phyloP scores from a whole-genome alignment of 2,329 filamentous ascomycete genomes.

The Botrytis elliptica region DNA sequence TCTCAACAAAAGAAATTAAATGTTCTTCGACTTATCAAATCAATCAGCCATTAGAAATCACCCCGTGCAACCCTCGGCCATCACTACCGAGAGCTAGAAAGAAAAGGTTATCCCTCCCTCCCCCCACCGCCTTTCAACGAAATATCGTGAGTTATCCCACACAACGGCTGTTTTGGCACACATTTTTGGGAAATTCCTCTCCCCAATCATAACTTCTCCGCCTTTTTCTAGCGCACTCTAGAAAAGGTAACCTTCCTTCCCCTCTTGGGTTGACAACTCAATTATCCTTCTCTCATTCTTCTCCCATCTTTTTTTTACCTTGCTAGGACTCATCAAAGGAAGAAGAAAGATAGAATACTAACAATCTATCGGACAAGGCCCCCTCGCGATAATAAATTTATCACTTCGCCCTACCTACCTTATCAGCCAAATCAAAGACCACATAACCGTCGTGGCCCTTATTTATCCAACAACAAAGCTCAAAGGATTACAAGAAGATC shows the following conservation, averaged over 20 bases:
- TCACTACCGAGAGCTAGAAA: constrained; percentile 30
- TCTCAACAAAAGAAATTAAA: background rate
- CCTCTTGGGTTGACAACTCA: constrained; percentile 22
- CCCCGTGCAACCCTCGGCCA: constrained; percentile 25
- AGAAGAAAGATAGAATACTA: background rate
- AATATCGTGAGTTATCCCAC: constrained; percentile 29
- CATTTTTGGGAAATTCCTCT: constrained; percentile 4
- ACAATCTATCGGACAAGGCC: constrained; percentile 12
- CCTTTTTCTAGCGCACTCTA: constrained; percentile 26
- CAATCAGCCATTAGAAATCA: constrained; percentile 3
- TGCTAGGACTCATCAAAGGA: constrained; percentile 7
- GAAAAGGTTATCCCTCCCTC: constrained; percentile 16
- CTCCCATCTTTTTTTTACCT: background rate
- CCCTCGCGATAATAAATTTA: constrained; percentile 17
- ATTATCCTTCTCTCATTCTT: constrained; percentile 1
- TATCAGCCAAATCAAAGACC: constrained; percentile 12
- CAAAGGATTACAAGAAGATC: background rate
- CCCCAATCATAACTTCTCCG: constrained; percentile 20
- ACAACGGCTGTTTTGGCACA: constrained; percentile 26
- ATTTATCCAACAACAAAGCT: constrained; percentile 5
- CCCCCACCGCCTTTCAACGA: constrained; percentile 29
- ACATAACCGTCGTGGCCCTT: constrained; percentile 6
- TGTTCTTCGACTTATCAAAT: background rate
- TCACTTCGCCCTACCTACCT: constrained; percentile 11
- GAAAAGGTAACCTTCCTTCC: constrained; percentile 24